Percentiles rank a stretch among this genome's conserved stretches.
phyloP scores from a whole-genome alignment of 306 rosid species.

The Dryas drummondii region DNA sequence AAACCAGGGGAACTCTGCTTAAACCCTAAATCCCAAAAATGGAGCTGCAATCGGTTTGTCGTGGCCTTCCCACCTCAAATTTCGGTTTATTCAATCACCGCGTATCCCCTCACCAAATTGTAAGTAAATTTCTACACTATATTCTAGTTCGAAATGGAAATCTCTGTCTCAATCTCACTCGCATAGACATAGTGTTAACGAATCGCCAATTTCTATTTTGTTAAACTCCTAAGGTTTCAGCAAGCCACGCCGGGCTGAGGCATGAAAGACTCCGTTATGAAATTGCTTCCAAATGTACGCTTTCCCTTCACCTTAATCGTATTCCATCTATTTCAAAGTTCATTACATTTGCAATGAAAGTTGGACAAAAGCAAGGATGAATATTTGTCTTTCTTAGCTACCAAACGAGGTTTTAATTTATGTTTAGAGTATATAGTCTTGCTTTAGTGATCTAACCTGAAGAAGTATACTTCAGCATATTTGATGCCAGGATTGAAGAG shows the following conservation, averaged over 20 bases:
- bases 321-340: too few relatives aligned
- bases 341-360: too few relatives aligned
- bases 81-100: neutral
- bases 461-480: neutral
- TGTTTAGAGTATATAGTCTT: neutral
- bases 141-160: neutral
- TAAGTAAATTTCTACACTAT: slow-evolving; percentile 15
- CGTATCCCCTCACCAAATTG: neutral
- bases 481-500: slow-evolving; percentile 42
- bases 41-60: slow-evolving; percentile 30
- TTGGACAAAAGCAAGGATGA: too few relatives aligned
- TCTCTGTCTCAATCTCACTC: neutral
- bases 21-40: slow-evolving; percentile 30
- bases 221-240: slow-evolving; percentile 22
- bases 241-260: slow-evolving; percentile 13
- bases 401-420: neutral
- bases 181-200: neutral
- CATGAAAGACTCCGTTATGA: slow-evolving; percentile 1
- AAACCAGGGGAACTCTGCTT: neutral
- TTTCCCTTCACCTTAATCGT: neutral
- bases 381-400: neutral
- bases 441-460: neutral
- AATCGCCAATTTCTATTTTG: neutral
- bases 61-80: slow-evolving; percentile 16
- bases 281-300: slow-evolving; percentile 22